Conservation (phyloP, 2,329 filamentous ascomycete species). For the Parafenestella ontariensis region DNA sequence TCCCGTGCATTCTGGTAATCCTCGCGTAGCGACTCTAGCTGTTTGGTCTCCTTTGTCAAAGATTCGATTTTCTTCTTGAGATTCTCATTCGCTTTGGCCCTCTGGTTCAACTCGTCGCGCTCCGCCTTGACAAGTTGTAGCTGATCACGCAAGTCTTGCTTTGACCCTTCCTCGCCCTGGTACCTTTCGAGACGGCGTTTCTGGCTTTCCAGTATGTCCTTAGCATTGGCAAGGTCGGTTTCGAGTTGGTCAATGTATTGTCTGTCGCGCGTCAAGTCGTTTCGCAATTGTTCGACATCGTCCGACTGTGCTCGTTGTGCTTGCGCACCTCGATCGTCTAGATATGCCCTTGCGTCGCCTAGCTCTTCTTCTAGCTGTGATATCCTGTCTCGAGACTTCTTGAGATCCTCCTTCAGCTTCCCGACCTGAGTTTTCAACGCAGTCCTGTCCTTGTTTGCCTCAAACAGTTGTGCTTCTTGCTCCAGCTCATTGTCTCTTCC, state of each 20-base stretch:
- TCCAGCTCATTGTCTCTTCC: slow-evolving; percentile 56
- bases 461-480: slow-evolving; percentile 58
- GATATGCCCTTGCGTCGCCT: slow-evolving; percentile 54
- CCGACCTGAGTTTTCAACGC: slow-evolving; percentile 51
- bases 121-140: slow-evolving; percentile 58
- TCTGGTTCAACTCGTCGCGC: slow-evolving; percentile 58
- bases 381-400: slow-evolving; percentile 51
- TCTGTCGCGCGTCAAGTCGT: slow-evolving; percentile 54
- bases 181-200: slow-evolving; percentile 55
- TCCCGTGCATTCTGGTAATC: slow-evolving; percentile 55
- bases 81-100: slow-evolving; percentile 60
- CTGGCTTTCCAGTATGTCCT: slow-evolving; percentile 53
- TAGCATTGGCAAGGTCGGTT: slow-evolving; percentile 54
- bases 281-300: slow-evolving; percentile 53
- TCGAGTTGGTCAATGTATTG: slow-evolving; percentile 60
- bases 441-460: slow-evolving; percentile 56
- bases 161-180: slow-evolving; percentile 51
- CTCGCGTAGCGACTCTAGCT: slow-evolving; percentile 51
- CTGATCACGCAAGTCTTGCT: slow-evolving; percentile 59
- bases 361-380: slow-evolving; percentile 57
- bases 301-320: slow-evolving; percentile 50
- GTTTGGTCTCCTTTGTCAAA: slow-evolving; percentile 57
- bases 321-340: slow-evolving; percentile 50
- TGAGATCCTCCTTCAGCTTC: slow-evolving; percentile 52
- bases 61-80: slow-evolving; percentile 62